These are phyloP conservation scores for Cardiospermum halicacabum DNA, from an alignment of 345 rosid genomes.

Conservation along the genomic window DNA sequence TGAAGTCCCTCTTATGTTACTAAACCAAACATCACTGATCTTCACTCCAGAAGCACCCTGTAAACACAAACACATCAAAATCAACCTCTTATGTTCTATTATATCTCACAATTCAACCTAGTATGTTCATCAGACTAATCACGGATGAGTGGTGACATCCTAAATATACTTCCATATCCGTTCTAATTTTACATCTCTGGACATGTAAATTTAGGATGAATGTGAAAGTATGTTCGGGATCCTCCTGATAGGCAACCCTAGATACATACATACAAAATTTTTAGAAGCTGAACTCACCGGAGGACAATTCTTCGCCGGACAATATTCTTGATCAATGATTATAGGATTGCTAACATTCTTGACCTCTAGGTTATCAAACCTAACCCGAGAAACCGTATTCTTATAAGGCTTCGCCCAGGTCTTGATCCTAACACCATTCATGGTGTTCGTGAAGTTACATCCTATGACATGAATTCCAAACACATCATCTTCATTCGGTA, in stretches of 20 bases:
- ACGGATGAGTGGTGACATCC: too few species aligned
- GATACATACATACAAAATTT: too few species aligned
- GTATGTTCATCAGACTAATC: too few species aligned
- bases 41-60: constrained; percentile 10
- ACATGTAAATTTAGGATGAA: too few species aligned
- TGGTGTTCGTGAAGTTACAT: constrained; percentile 19
- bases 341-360: constrained; percentile 25
- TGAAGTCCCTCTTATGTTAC: constrained; percentile 18
- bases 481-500: constrained; percentile 14
- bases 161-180: too few species aligned
- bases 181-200: too few species aligned
- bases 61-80: not conserved
- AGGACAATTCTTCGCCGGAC: too few species aligned
- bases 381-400: constrained; percentile 1
- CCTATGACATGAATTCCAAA: constrained; percentile 10
- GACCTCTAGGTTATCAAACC: constrained; percentile 17
- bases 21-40: constrained; percentile 16
- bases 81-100: too few species aligned
- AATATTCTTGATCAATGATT: constrained; percentile 33
- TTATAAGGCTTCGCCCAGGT: constrained; percentile 21
- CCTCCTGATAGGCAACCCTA: too few species aligned
- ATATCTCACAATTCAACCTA: too few species aligned
- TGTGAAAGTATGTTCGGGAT: too few species aligned
- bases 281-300: too few species aligned
- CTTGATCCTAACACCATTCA: constrained; percentile 35